phyloP scores from a whole-genome alignment of 176 grass and related monocot species.

The Zizania latifolia region DNA sequence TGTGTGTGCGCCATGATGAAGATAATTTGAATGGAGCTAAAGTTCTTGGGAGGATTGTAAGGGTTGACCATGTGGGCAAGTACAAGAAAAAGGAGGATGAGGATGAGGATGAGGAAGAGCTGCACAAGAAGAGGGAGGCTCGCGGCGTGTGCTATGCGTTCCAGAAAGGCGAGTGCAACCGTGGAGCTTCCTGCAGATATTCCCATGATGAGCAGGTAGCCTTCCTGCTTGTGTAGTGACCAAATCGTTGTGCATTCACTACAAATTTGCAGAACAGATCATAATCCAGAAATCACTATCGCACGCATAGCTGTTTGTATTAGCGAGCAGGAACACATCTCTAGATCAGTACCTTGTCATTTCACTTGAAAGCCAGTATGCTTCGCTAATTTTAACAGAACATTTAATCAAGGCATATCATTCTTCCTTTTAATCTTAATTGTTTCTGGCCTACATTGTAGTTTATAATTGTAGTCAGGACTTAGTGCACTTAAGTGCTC shows the following conservation, averaged over 20 bases:
- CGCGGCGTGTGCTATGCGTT: constrained; percentile 86
- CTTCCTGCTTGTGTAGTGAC: background rate
- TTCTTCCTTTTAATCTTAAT: background rate
- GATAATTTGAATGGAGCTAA: constrained; percentile 96
- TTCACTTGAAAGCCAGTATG: background rate
- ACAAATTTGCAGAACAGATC: background rate
- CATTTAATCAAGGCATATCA: background rate
- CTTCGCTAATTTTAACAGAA: background rate
- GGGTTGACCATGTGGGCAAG: constrained; percentile 88
- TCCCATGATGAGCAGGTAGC: constrained; percentile 79
- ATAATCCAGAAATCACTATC: background rate
- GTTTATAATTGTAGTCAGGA: background rate
- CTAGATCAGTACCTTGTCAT: background rate
- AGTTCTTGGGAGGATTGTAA: constrained; percentile 71
- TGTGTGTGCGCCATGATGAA: background rate
- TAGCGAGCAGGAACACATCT: background rate
- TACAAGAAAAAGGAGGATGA: constrained; percentile 96
- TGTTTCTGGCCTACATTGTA: background rate
- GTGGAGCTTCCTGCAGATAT: constrained; percentile 74
- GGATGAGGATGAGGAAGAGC: constrained; percentile 72
- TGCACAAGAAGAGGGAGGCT: constrained; percentile 66
- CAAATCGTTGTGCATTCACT: background rate
- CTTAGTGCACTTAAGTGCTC: background rate
- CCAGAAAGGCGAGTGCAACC: constrained; percentile 91
- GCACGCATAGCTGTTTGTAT: background rate